A percentile compares a stretch with the other conserved stretches of the same genome.
These are phyloP conservation scores for Inga laurina DNA, from an alignment of 306 rosid genomes.

Conservation along the genomic window DNA sequence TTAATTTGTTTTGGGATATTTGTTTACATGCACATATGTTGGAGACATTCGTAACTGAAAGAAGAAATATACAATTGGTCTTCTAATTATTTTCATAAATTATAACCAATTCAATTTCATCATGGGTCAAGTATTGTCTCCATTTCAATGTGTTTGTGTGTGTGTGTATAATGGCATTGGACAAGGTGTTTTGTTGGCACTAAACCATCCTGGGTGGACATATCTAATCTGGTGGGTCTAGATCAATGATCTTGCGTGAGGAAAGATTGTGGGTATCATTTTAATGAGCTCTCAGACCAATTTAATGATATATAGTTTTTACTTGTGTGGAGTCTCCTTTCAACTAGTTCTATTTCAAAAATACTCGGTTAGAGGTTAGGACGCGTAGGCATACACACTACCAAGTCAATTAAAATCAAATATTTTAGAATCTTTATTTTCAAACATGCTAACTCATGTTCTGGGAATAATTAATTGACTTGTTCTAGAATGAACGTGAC, in stretches of 20 bases:
- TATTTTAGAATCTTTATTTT: slow-evolving; percentile 7
- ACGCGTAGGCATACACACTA: slow-evolving; percentile 10
- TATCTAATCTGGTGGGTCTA: not conserved
- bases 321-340: not conserved
- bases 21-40: not conserved
- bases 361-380: slow-evolving; percentile 2
- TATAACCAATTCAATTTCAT: slow-evolving; percentile 1
- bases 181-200: not conserved
- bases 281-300: not conserved
- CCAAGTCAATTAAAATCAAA: not conserved
- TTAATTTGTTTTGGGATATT: not conserved
- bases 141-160: not conserved
- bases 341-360: not conserved
- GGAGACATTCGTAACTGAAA: slow-evolving; percentile 6
- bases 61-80: slow-evolving; percentile 9
- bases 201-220: not conserved
- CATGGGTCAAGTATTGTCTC: not conserved
- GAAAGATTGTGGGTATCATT: not conserved
- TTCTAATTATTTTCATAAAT: slow-evolving; percentile 25
- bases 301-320: not conserved
- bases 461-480: not conserved
- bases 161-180: not conserved
- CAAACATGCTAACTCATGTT: not conserved
- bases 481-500: slow-evolving; percentile 8
- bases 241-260: not conserved